These are phyloP conservation scores for Tricholoma bakamatsutake DNA, from an alignment of 768 basidiomycete species.

Conservation along the genomic window DNA sequence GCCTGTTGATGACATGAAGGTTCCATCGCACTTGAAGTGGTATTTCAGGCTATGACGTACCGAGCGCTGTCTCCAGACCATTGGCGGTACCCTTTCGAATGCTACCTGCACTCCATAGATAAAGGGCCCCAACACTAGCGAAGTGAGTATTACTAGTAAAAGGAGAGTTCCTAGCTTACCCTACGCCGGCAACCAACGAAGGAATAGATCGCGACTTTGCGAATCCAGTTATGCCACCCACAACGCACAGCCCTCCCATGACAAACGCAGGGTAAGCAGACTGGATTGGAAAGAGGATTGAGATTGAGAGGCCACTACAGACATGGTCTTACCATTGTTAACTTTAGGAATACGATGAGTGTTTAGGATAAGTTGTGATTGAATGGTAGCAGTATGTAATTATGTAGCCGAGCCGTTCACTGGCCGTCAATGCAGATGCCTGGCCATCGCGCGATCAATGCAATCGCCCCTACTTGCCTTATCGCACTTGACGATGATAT, in stretches of 20 bases:
- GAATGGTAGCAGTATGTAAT: background rate
- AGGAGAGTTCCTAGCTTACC: constrained; percentile 36
- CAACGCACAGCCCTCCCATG: constrained; percentile 71
- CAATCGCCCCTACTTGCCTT: background rate
- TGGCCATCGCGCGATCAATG: background rate
- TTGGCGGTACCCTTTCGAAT: constrained; percentile 68
- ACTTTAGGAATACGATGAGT: background rate
- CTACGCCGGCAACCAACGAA: constrained; percentile 75
- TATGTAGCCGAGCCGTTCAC: too few relatives aligned
- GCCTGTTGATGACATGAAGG: constrained; percentile 34
- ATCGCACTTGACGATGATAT: constrained; percentile 8
- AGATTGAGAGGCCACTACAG: background rate
- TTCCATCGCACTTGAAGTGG: background rate
- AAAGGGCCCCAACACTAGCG: constrained; percentile 67
- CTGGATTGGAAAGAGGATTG: constrained; percentile 26
- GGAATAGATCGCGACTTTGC: constrained; percentile 71
- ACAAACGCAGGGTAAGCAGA: constrained; percentile 78
- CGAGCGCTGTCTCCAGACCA: constrained; percentile 76
- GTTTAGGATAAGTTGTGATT: background rate
- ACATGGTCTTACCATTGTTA: background rate
- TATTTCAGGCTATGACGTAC: constrained; percentile 31
- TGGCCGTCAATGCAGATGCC: too few relatives aligned
- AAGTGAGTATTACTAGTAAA: too few relatives aligned
- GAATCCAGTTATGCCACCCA: constrained; percentile 73
- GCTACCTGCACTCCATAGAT: constrained; percentile 72